phyloP scores from a whole-genome alignment of 345 rosid species.

The Lumnitzera littorea region DNA sequence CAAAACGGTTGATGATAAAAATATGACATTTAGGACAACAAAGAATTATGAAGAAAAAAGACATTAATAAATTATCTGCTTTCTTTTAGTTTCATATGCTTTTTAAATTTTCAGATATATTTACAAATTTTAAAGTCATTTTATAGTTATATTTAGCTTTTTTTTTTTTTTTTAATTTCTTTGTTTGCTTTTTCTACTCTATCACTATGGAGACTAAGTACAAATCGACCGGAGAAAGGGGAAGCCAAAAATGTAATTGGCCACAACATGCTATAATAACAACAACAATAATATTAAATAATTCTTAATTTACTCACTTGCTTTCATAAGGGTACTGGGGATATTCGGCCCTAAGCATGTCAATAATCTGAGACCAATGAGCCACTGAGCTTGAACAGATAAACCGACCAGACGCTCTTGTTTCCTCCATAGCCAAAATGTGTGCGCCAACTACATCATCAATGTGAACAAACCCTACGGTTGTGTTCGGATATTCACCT shows the following conservation, averaged over 20 bases:
- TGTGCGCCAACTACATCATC: conserved; percentile 75
- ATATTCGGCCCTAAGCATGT: conserved; percentile 61
- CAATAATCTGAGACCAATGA: conserved; percentile 67
- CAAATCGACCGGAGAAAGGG: too few relatives aligned
- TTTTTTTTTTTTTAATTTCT: too few relatives aligned
- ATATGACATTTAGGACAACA: background rate
- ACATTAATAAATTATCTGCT: too few relatives aligned
- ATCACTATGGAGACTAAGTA: too few relatives aligned
- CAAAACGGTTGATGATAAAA: too few relatives aligned
- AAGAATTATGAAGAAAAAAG: background rate
- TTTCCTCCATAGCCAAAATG: conserved; percentile 69
- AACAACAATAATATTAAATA: background rate
- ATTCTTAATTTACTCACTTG: conserved; percentile 31
- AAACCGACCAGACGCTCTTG: conserved; percentile 62
- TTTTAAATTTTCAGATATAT: background rate
- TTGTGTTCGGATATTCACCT: conserved; percentile 67
- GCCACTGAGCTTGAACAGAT: conserved; percentile 69
- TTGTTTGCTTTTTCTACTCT: too few relatives aligned
- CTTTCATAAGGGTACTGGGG: conserved; percentile 55
- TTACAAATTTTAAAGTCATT: background rate
- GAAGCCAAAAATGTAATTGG: too few relatives aligned
- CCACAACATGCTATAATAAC: background rate
- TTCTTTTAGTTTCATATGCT: too few relatives aligned
- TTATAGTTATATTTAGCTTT: too few relatives aligned
- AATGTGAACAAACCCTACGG: conserved; percentile 76